Base-by-base conservation (phyloP, 108 stramenopile genomes). In the Schizochytrium sp. region DNA sequence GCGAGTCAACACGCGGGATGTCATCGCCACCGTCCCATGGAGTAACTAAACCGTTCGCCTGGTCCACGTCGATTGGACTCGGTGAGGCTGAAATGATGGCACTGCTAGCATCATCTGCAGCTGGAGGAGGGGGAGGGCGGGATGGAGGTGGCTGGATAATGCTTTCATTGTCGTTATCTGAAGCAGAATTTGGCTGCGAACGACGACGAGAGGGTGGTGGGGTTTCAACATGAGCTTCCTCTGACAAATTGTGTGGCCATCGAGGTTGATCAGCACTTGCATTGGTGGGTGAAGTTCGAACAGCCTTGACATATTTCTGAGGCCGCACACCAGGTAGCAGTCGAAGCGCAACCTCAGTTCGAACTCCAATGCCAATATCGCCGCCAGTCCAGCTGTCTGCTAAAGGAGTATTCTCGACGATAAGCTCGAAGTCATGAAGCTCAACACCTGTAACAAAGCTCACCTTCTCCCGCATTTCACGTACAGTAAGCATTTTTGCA, bases 401-500 rank as follows among this genome's bases (percentile, higher is more conserved):
- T n/a, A 83, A 53, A 0, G 76, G 17, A 17, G 40, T 40, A 8
- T 83, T 40, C 28, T 83, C 76, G 10, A 83, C 76, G 28, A 55
- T 40, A 42, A 83, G 76, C 76, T 83, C 45, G 53, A 83, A 83
- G 2, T 83, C 76, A 53, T 83, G 76, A 1, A 83, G 76, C 2
- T 83, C 76, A 10, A 83, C 28, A 17, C 76, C 76, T 5, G 76
- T 83, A 13, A 83, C 76, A 83, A 83, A 83, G 28, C 76, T 83
- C 17, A 83, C 76, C 8, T 53, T 17, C 55, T 83, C 76, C 5
- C 76, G 47, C 76, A 83, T 83, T 10, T 83, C 76, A 53, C 76
- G 76, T 5, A 83, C 53, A 5, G 76, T 83, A 53, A 83, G 76
- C 4, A 10, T 10, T 5, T 83, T 13, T 8, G 28, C 76, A 55